phyloP scores from a whole-genome alignment of 768 basidiomycete genomes.

The Macrolepiota dolichaula region DNA sequence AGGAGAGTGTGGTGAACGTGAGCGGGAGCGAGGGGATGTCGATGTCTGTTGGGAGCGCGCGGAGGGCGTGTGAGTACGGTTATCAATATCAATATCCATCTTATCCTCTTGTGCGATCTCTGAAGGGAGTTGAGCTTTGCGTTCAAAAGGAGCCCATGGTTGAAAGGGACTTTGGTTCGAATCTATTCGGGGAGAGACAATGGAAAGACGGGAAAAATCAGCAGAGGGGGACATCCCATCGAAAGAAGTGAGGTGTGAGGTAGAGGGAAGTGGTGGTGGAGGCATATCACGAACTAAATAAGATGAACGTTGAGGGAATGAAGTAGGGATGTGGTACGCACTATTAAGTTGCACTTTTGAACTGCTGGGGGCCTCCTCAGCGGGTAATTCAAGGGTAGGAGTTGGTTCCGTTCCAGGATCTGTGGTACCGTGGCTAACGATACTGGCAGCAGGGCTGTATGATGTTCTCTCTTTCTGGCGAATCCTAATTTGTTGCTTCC shows the following conservation, averaged over 20 bases:
- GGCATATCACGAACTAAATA: slow-evolving; percentile 5
- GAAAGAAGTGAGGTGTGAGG: slow-evolving; percentile 4
- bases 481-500: slow-evolving; percentile 26
- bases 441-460: not conserved
- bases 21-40: not conserved
- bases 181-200: slow-evolving; percentile 22
- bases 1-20: not conserved
- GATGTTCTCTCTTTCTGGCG: not conserved
- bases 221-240: slow-evolving; percentile 35
- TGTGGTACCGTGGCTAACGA: not conserved
- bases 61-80: not conserved
- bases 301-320: not conserved
- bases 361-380: not conserved
- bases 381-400: not conserved
- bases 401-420: not conserved
- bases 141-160: slow-evolving; percentile 8
- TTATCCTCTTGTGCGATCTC: not conserved
- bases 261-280: slow-evolving; percentile 1
- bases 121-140: not conserved
- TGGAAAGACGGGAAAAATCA: slow-evolving; percentile 43
- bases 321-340: not conserved
- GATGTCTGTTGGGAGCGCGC: not conserved
- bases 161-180: slow-evolving; percentile 2
- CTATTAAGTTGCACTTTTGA: not conserved
- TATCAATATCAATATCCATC: not conserved